Base-by-base conservation (phyloP, 2,329 filamentous ascomycete species). In the Tolypocladium amazonense region DNA sequence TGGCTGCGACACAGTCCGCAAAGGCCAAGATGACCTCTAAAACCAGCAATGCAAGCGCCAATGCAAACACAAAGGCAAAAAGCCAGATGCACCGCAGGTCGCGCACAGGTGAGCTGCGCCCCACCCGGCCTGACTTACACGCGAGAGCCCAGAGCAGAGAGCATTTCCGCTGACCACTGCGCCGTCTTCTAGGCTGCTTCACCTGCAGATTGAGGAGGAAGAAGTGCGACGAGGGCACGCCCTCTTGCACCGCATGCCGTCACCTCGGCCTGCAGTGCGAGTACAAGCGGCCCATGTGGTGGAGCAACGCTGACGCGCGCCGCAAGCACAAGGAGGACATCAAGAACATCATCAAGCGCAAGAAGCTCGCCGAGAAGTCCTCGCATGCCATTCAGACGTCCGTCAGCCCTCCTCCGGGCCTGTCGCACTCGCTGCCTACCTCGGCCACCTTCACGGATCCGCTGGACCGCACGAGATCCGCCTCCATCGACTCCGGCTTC, bases 231-330 rank as follows among this genome's bases (percentile, higher is more conserved):
- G 85, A 88, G 73, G 83, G 82, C 63, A 76, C 79, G 43, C 83
- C 83, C 58, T 76, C 79, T 68, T 88, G 85, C 78, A 81, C 82
- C 20, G 85, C 85, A 62, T 88, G 85, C 81, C 86, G 84, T 67
- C 81, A 86, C 70, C 87, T 99, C 60, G 89, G 89, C 58, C 82
- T 99, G 60, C 81, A 83, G 69, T 99, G 94, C 79, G 92, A 97
- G 79, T 99, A 97, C 79, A 96, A 96, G 81, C 82, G 92, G 71
- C 94, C 94, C 43, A 85, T 90, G 77, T 99, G 94, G 94, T 99
- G 94, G 94, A 89, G 88, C 76, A 97, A 94, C 80, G 89, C 89
- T 70, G 92, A 96, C 64, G 86, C 89, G 70, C 83, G 94, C 66
- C 85, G 88, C 68, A 79, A 87, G 60, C 91, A 97, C 73, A 99